Base-by-base conservation (phyloP, 2,329 filamentous ascomycete species). In the Dactylellina drechsleri region DNA sequence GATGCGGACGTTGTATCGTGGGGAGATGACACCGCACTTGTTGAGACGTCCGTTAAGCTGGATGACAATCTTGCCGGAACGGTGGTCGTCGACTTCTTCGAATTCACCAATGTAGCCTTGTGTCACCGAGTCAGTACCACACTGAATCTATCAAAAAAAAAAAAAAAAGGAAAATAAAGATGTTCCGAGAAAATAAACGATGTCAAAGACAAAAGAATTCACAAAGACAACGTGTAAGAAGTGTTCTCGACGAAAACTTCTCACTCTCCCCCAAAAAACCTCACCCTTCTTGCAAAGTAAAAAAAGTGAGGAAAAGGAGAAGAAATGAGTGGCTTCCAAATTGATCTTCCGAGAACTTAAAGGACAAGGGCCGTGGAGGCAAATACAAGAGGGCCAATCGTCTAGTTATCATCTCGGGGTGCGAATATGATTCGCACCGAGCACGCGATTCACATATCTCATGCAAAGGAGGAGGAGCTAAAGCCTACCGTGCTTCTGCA, bases 271-370 rank as follows among this genome's bases (percentile, higher is more conserved):
- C 43, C 31, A 81, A 79, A 79, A 80, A 61, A 71, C 59, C 56
- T 57, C 66, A 50, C 77, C 71, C 76, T 75, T 60, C 59, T 66
- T 71, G 67, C 76, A 67, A 79, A 36, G 31, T 36, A 36, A 36
- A 36, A 36, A 78, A 79, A 40, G 41, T 76, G 77, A 53, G 70
- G 64, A 66, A 66, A 74, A 70, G 54, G 52, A 65, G 61, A 64
- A 26, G 49, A 64, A 60, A 61, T 15, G 45, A 62, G 52, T 18
- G n/a, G 57, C 28, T 75, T 79, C 82, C 81, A 80, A 74, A 83
- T 91, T 86, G 84, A 95, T 99, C 85, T 99, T 91, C 96, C 95
- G 94, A 92, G 89, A 89, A 96, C 89, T 98, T 98, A 99, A 98
- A 99, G 92, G 93, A 92, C 94, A 92, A 89, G 90, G 87, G 90